A percentile compares a stretch with the other conserved stretches of the same genome.
phyloP scores from a whole-genome alignment of 2,329 filamentous ascomycete genomes.

The Pseudogymnoascus sp. region DNA sequence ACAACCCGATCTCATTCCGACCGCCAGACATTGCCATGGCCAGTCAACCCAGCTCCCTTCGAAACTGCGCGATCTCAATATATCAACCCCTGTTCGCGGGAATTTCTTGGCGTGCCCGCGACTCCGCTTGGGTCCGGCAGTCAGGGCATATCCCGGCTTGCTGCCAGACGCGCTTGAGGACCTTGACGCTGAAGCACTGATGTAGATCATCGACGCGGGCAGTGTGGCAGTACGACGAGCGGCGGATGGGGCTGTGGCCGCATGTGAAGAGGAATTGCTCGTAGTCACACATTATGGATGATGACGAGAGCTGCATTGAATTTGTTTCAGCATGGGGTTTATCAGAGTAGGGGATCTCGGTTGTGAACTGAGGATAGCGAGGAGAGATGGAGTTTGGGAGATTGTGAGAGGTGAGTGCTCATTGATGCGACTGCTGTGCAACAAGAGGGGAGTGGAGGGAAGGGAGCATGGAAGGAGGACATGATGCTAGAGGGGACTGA shows the following conservation, averaged over 20 bases:
- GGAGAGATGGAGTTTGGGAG: not conserved
- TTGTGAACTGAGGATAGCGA: not conserved
- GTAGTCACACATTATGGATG: conserved; percentile 55
- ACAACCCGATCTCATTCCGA: not conserved
- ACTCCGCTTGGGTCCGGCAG: conserved; percentile 28
- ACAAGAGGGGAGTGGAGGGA: not conserved
- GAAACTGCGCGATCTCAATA: not conserved
- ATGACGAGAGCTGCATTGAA: not conserved
- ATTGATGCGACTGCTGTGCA: not conserved
- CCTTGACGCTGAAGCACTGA: conserved; percentile 59
- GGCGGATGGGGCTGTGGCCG: conserved; percentile 47
- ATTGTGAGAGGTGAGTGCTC: not conserved
- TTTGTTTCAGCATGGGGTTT: not conserved
- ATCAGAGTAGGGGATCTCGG: not conserved
- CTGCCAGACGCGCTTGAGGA: conserved; percentile 50
- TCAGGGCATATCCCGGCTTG: conserved; percentile 45
- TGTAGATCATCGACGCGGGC: conserved; percentile 65
- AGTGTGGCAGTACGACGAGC: conserved; percentile 65
- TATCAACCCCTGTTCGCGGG: not conserved
- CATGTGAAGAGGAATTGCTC: conserved; percentile 62
- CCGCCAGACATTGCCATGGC: not conserved
- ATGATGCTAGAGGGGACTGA: not conserved
- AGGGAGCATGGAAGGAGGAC: not conserved
- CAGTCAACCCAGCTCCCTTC: not conserved
- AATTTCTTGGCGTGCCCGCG: not conserved